Percentiles rank a stretch among this genome's conserved stretches.
Conservation (phyloP, 805 yeast genomes). For the Jamesozyma jinghongensis region DNA sequence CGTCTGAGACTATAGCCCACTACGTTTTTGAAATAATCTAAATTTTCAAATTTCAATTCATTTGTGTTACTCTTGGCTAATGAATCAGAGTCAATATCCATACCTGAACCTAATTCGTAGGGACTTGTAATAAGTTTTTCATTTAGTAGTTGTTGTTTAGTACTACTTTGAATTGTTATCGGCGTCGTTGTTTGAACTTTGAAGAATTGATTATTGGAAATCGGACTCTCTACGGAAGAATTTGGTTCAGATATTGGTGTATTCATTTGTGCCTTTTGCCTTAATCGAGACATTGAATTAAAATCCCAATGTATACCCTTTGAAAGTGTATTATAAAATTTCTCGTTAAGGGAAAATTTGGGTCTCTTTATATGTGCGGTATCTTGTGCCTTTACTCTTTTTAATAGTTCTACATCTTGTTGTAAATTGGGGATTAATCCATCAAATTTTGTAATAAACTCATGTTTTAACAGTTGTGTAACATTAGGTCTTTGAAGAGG, state of each 20-base stretch:
- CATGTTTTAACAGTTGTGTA: constrained; percentile 36
- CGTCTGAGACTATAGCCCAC: constrained; percentile 38
- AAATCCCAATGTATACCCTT: constrained; percentile 14
- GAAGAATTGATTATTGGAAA: constrained; percentile 6
- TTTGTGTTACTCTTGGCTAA: neutral
- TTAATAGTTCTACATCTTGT: constrained; percentile 33
- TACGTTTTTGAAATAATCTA: constrained; percentile 36
- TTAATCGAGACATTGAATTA: constrained; percentile 1
- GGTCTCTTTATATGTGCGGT: constrained; percentile 28
- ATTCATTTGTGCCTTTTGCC: neutral
- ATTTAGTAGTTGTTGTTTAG: constrained; percentile 16
- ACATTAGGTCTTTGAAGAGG: constrained; percentile 62
- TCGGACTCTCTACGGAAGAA: constrained; percentile 6
- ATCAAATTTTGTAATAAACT: constrained; percentile 3
- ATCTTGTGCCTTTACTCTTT: constrained; percentile 21
- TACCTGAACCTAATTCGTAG: constrained; percentile 15
- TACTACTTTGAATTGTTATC: constrained; percentile 10
- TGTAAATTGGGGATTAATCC: constrained; percentile 31
- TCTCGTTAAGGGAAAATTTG: constrained; percentile 29
- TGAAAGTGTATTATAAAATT: constrained; percentile 18
- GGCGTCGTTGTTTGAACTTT: constrained; percentile 12
- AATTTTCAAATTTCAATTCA: constrained; percentile 14
- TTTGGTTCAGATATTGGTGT: neutral
- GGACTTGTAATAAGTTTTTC: neutral
- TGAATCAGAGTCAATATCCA: constrained; percentile 11